Evolutionary conservation across 768 basidiomycete species (phyloP).

Genomic region (Rhodosporidiobolus odoratus): DNA sequence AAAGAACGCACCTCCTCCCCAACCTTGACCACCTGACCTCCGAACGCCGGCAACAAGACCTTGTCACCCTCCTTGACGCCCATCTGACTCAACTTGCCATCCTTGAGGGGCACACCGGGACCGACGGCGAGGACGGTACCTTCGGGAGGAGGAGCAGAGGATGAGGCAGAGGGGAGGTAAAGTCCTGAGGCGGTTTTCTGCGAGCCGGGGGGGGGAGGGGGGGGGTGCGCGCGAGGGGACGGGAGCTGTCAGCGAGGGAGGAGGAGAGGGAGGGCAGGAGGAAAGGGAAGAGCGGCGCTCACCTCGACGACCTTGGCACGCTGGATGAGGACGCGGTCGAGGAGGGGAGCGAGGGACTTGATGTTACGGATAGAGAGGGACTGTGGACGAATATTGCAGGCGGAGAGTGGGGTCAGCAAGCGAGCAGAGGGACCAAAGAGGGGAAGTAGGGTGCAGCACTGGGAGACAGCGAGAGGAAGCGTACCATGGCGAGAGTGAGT

Average conservation of each 20-base stretch:
- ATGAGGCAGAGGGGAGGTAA: conserved; percentile 88
- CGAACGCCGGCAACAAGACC: conserved; percentile 92
- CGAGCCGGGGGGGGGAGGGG: background rate
- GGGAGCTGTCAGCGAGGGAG: conserved; percentile 47
- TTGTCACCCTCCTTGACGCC: conserved; percentile 82
- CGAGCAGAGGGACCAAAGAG: background rate
- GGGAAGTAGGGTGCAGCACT: background rate
- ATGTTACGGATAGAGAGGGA: conserved; percentile 67
- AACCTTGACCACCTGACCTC: conserved; percentile 90
- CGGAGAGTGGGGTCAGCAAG: background rate
- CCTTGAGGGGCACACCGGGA: conserved; percentile 85
- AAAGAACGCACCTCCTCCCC: conserved; percentile 76
- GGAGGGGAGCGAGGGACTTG: conserved; percentile 77
- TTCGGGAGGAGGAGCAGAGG: conserved; percentile 81
- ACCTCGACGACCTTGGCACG: conserved; percentile 95
- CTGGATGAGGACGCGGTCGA: conserved; percentile 96
- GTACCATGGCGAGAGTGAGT: too few species aligned
- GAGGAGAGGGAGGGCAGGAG: background rate
- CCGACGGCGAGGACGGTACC: conserved; percentile 94
- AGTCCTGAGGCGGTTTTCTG: conserved; percentile 98
- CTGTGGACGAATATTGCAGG: conserved; percentile 1
- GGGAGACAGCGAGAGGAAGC: background rate
- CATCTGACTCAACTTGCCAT: conserved; percentile 68
- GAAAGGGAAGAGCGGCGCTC: conserved; percentile 44
- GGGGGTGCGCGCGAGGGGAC: conserved; percentile 26